phyloP scores from a whole-genome alignment of 805 yeast species.

The Candida maris region DNA sequence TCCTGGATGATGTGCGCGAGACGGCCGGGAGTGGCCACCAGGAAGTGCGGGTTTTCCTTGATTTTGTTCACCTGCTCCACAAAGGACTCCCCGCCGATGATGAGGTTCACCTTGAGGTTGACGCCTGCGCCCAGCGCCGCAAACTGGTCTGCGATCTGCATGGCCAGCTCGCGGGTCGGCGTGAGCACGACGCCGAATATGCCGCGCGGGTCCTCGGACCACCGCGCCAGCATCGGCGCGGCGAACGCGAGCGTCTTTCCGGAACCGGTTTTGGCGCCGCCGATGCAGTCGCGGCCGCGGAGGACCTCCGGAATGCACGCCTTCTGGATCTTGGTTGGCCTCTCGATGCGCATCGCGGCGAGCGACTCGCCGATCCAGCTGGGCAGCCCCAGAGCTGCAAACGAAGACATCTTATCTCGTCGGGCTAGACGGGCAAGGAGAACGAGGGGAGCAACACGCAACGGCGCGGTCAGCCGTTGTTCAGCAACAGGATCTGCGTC shows the following conservation, averaged over 20 bases:
- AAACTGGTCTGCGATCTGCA: conserved; percentile 96
- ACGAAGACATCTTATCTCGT: conserved; percentile 15
- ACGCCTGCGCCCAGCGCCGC: conserved; percentile 86
- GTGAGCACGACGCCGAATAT: conserved; percentile 86
- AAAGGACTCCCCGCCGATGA: conserved; percentile 95
- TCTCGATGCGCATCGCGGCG: conserved; percentile 70
- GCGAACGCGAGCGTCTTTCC: conserved; percentile 98
- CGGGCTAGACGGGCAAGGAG: not conserved
- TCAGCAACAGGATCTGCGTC: no score
- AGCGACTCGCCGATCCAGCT: conserved; percentile 85
- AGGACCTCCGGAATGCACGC: conserved; percentile 88
- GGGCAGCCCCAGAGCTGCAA: conserved; percentile 61
- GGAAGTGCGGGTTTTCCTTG: conserved; percentile 85
- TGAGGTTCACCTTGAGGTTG: conserved; percentile 76
- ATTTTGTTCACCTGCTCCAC: conserved; percentile 81
- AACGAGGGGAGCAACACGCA: no score
- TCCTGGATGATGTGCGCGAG: conserved; percentile 84
- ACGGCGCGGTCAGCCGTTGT: no score
- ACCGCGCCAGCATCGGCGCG: conserved; percentile 90
- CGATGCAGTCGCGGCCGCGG: conserved; percentile 86
- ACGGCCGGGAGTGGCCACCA: conserved; percentile 96
- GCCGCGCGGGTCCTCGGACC: conserved; percentile 95
- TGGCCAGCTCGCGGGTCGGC: conserved; percentile 90
- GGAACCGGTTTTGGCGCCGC: conserved; percentile 97
- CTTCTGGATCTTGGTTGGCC: conserved; percentile 83